Percentiles rank a stretch among this genome's conserved stretches.
phyloP scores from a whole-genome alignment of 768 basidiomycete species.

The Hygrophorus russula region DNA sequence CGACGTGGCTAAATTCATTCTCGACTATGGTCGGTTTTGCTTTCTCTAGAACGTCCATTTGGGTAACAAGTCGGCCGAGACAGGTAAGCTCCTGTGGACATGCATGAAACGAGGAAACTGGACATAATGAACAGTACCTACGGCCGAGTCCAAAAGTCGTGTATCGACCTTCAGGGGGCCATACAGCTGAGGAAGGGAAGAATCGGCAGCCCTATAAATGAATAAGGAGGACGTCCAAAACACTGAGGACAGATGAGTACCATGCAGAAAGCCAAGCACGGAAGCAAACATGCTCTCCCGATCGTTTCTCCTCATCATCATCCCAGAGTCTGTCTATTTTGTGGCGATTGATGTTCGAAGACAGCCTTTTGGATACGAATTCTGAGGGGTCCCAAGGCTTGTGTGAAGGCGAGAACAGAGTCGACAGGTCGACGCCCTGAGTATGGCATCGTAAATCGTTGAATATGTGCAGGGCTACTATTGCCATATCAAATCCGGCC shows the following conservation, averaged over 20 bases:
- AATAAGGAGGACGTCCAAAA: not conserved
- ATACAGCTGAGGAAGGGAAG: not conserved
- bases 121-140: not conserved
- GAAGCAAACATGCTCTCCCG: not conserved
- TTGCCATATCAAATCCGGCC: not conserved
- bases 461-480: not conserved
- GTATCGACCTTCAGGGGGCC: not conserved
- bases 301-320: not conserved
- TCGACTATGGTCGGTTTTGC: not conserved
- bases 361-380: not conserved
- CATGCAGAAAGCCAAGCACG: not conserved
- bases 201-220: not conserved
- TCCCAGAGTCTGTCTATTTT: not conserved
- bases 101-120: not conserved
- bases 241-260: not conserved
- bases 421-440: not conserved
- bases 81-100: not conserved
- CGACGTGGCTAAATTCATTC: not conserved
- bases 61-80: not conserved
- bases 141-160: not conserved
- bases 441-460: not conserved
- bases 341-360: not conserved
- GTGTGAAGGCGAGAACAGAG: not conserved
- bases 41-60: not conserved
- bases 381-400: not conserved